Conservation (phyloP, 2,329 filamentous ascomycete species). For the Colletotrichum incanum region DNA sequence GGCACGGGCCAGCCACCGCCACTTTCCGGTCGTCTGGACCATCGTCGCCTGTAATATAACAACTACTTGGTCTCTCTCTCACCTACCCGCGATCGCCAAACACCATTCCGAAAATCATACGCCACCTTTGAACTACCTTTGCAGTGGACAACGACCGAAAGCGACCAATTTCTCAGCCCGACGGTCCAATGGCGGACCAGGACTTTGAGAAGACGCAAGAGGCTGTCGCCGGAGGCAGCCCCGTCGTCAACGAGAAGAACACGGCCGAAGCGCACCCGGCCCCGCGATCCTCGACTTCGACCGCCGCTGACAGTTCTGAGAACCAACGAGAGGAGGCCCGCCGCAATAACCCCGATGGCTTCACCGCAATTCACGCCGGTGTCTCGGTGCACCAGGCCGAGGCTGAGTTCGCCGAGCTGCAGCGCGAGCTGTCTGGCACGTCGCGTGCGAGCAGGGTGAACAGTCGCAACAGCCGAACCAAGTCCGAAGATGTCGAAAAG, state of each 20-base stretch:
- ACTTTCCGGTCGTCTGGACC: conserved; percentile 36
- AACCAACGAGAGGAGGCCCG: conserved; percentile 55
- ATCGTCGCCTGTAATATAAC: conserved; percentile 1
- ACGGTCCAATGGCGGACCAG: conserved; percentile 50
- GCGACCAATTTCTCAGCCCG: not conserved
- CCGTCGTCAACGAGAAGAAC: conserved; percentile 46
- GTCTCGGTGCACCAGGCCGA: conserved; percentile 79
- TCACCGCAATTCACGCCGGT: conserved; percentile 59
- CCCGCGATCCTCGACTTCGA: conserved; percentile 47
- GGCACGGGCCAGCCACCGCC: conserved; percentile 40
- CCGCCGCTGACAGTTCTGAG: conserved; percentile 46
- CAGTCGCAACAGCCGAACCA: conserved; percentile 48
- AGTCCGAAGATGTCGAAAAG: conserved; percentile 72
- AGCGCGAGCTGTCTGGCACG: conserved; percentile 71
- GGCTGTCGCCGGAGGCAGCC: conserved; percentile 50
- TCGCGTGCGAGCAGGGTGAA: conserved; percentile 66
- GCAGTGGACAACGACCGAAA: conserved; percentile 1
- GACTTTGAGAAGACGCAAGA: conserved; percentile 50
- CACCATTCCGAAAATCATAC: not conserved
- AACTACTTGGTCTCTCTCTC: conserved; percentile 8
- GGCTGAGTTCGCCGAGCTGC: conserved; percentile 79
- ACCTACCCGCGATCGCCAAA: not conserved
- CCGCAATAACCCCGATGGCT: conserved; percentile 65
- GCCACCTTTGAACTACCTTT: too few relatives aligned
- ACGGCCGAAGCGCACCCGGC: conserved; percentile 20